Percentiles rank a stretch among this genome's conserved stretches.
phyloP scores from a whole-genome alignment of 2,329 filamentous ascomycete genomes.

The Cordyceps farinosa region DNA sequence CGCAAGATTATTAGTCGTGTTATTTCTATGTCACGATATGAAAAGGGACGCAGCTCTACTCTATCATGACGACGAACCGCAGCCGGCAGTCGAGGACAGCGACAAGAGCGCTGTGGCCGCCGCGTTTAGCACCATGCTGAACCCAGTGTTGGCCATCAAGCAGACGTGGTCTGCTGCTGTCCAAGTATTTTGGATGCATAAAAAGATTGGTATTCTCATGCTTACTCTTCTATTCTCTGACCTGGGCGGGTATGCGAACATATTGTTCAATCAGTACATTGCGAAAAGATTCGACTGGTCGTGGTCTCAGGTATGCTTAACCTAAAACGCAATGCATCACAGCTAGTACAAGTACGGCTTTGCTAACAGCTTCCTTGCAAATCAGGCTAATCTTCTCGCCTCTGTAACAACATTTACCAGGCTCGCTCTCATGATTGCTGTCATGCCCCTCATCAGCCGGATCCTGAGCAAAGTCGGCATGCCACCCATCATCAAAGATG shows the following conservation, averaged over 20 bases:
- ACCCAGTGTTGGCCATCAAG: not conserved
- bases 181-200: not conserved
- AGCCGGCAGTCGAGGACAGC: no score
- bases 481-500: not conserved
- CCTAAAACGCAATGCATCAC: not conserved
- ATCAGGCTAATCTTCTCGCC: not conserved
- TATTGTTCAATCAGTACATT: slow-evolving; percentile 11
- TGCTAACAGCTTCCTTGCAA: not conserved
- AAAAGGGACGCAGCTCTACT: not conserved
- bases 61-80: not conserved
- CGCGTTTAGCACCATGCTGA: not conserved
- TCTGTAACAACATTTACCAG: not conserved
- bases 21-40: not conserved
- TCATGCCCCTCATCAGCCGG: slow-evolving; percentile 2
- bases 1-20: not conserved
- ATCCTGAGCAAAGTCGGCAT: not conserved
- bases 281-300: slow-evolving; percentile 9
- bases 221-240: not conserved
- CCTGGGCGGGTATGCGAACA: not conserved
- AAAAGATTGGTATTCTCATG: not conserved
- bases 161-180: not conserved
- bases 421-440: not conserved
- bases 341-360: not conserved
- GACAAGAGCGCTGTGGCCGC: not conserved
- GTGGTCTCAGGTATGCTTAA: not conserved